Evolutionary conservation across 768 basidiomycete species (phyloP), one percentile per base, ranked within the genome.

Genomic region (Phanerochaete sordida): DNA sequence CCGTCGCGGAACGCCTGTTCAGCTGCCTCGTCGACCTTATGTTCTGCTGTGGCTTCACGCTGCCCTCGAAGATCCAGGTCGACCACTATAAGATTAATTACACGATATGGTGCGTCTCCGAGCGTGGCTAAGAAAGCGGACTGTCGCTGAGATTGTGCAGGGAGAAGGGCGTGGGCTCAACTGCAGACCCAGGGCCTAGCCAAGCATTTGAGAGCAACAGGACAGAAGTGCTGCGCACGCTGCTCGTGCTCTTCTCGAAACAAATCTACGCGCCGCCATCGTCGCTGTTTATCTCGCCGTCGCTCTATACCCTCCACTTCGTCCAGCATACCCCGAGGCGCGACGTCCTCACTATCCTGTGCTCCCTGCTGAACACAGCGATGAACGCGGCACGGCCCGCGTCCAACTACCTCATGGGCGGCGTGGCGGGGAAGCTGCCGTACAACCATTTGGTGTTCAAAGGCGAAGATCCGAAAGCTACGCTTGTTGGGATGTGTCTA

Each of bases 81-180:
- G 87, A 90, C 68, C 87, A 88, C 65, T 84, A 91, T 71, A 90
- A 91, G 70, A 87, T 94, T 47, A 87, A 89, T 70, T 90, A 94
- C 77, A 78, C 90, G 24, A 95, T 95, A 57, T 96, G 93, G 93
- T 93, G 71, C 61, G 88, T 48, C 27, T 23, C 19, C 21, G 9
- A 24, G 24, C 24, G 31, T 16, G 12, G 11, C 19, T 6, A 28
- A 11, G 50, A 13, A 33, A 28, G 8, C 11, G 31, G 21, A n/a
- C 31, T 30, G 1, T 12, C 11, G 28, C 30, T 33, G 15, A 51
- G 6, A 26, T 7, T 26, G 45, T 16, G 43, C 58, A 95, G 96
- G 96, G 94, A 97, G 78, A 93, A 90, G 68, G 96, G 96, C 13
- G 84, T 99, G 24, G 96, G 97, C 13, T 93, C 93, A 1, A 92